These are phyloP conservation scores for Ambrosia trifida DNA, from an alignment of 129 eudicot genomes.

Conservation along the genomic window DNA sequence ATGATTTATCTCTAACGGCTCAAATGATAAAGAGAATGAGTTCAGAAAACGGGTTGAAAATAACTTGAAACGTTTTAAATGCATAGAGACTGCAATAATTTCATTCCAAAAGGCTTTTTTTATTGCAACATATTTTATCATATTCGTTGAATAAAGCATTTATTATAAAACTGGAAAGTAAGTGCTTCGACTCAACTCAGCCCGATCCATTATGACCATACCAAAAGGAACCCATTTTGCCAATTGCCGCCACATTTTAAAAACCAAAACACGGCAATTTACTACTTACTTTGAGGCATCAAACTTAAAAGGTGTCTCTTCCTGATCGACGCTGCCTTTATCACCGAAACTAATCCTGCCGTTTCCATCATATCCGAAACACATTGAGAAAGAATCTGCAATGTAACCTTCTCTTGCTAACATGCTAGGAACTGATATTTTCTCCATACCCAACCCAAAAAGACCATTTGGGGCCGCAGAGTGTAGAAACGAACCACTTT, in stretches of 20 bases:
- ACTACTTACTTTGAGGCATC: conserved; percentile 69
- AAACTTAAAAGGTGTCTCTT: conserved; percentile 66
- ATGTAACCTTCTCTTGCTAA: conserved; percentile 61
- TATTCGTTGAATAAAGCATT: background rate
- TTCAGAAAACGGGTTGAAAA: background rate
- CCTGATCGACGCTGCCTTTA: conserved; percentile 73
- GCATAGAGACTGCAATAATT: background rate
- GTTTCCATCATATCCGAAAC: conserved; percentile 76
- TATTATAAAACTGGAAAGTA: background rate
- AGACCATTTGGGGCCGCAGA: conserved; percentile 87
- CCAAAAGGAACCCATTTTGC: background rate
- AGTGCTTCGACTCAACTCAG: background rate
- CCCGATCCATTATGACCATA: background rate
- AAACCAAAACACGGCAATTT: background rate
- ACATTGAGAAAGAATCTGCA: conserved; percentile 87
- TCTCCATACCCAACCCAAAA: conserved; percentile 79
- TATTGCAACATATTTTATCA: background rate
- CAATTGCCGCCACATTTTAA: background rate
- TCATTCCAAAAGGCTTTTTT: background rate
- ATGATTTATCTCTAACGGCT: background rate
- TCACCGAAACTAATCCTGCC: conserved; percentile 87
- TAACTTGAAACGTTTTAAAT: background rate
- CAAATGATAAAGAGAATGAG: background rate
- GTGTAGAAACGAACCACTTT: conserved; percentile 83
- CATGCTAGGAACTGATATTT: conserved; percentile 78